Evolutionary conservation across 169 alveolate genomes (phyloP).

Genomic region (Plasmodium cynomolgi): DNA sequence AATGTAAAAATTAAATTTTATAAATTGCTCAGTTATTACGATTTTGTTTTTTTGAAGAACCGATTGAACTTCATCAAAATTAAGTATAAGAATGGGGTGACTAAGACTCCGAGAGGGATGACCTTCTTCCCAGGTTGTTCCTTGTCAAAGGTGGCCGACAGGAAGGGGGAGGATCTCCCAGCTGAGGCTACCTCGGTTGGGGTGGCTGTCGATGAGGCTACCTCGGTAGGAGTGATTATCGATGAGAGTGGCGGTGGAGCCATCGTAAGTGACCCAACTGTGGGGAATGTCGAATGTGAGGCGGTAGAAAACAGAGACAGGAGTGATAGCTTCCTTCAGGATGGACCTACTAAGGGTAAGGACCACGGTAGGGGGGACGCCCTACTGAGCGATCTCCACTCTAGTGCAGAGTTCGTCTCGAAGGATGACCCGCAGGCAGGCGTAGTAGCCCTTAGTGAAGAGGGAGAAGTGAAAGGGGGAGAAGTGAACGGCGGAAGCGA

Average conservation of each 20-base stretch:
- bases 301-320: not conserved
- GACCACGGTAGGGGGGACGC: not conserved
- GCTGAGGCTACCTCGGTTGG: not conserved
- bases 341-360: not conserved
- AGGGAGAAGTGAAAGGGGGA: not conserved
- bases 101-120: not conserved
- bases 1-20: conserved; percentile 41
- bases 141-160: not conserved
- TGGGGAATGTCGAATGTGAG: not conserved
- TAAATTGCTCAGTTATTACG: conserved; percentile 36
- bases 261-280: not conserved
- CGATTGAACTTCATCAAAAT: conserved; percentile 42
- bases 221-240: not conserved
- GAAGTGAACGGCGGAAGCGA: not conserved
- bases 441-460: not conserved
- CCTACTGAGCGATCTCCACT: not conserved
- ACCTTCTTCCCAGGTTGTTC: not conserved
- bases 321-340: not conserved
- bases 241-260: not conserved
- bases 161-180: not conserved
- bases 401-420: not conserved
- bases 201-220: not conserved
- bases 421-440: not conserved
- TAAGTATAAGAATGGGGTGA: not conserved
- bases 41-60: conserved; percentile 56